Evolutionary conservation across 129 eudicot genomes (phyloP), one percentile per base, ranked within the genome.

Genomic region (Daucus carota): DNA sequence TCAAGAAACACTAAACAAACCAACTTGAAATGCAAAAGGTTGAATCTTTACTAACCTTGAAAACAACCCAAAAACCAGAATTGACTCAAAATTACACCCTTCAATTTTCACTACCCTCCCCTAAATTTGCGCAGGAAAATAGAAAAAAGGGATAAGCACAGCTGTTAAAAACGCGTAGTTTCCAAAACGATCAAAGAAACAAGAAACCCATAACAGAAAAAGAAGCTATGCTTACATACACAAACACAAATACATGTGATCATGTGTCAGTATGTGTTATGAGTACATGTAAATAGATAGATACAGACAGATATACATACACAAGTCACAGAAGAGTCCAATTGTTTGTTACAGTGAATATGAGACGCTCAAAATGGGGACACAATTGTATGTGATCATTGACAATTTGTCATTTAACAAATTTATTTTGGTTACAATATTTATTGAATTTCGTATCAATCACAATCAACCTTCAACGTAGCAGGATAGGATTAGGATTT

Each of bases 151-250:
- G 4, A 26, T 41, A 76, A 57, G 22, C 60, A 81, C 66, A 77
- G 50, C 31, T 65, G 31, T 31, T 62, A 13, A 66, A 12, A n/a
- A 76, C 79, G 44, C 70, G 73, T 76, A n/a, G 34, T 22, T 26
- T 9, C 29, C 59, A 70, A 68, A 62, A n/a, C 41, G 69, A 76
- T 44, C 47, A 6, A 44, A 71, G 78, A 38, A n/a, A 26, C 36
- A 74, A 83, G 76, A 83, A 82, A 74, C 46, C 80, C 82, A 52
- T 59, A 75, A 59, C 17, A 14, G 70, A 81, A 62, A 72, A 29
- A 63, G 33, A 15, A 26, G 38, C 22, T 12, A 63, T 63, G 36
- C 38, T 63, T 63, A 12, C 70, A 63, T 31, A 63, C 38, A 63
- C 34, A 63, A 63, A 31, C 70, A 63, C 70, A 63, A 29, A 26